Percentiles rank a stretch among this genome's conserved stretches.
phyloP scores from a whole-genome alignment of 805 yeast species.

The Kuraishia hungarica region DNA sequence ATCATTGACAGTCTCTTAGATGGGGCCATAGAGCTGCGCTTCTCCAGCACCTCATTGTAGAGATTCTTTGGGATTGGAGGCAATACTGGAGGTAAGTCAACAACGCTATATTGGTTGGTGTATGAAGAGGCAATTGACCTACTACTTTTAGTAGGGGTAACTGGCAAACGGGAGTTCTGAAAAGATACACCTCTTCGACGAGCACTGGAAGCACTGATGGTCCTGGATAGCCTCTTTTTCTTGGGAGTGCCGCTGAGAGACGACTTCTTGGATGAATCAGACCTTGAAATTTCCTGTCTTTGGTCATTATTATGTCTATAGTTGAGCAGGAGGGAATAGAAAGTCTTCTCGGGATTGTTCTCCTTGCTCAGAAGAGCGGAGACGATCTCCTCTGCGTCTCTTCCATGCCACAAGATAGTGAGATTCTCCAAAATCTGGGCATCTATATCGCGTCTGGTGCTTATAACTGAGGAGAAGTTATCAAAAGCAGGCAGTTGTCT shows the following conservation, averaged over 20 bases:
- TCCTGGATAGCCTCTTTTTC: slow-evolving; percentile 29
- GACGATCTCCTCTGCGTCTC: slow-evolving; percentile 28
- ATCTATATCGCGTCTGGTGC: slow-evolving; percentile 39
- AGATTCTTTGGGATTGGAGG: slow-evolving; percentile 10
- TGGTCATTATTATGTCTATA: slow-evolving; percentile 25
- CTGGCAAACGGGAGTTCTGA: slow-evolving; percentile 20
- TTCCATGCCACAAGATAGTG: slow-evolving; percentile 50
- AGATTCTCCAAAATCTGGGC: slow-evolving; percentile 44
- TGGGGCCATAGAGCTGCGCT: slow-evolving; percentile 3
- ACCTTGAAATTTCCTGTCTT: slow-evolving; percentile 1
- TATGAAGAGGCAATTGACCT: slow-evolving; percentile 12
- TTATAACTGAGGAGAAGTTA: slow-evolving; percentile 42
- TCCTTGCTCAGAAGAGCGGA: slow-evolving; percentile 17
- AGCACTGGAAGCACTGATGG: slow-evolving; percentile 35
- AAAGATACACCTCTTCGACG: slow-evolving; percentile 40
- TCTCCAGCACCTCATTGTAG: slow-evolving; percentile 3
- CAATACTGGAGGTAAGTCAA: neutral
- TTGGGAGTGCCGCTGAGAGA: slow-evolving; percentile 10
- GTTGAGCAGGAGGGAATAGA: slow-evolving; percentile 24
- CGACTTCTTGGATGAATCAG: neutral
- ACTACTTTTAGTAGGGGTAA: slow-evolving; percentile 13
- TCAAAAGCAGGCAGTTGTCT: slow-evolving; percentile 45
- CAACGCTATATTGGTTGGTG: neutral
- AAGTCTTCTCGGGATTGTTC: slow-evolving; percentile 27
- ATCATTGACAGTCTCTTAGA: slow-evolving; percentile 11